Percentiles rank a stretch among this genome's conserved stretches.
phyloP scores from a whole-genome alignment of 306 rosid genomes.

The Arachis stenosperma region DNA sequence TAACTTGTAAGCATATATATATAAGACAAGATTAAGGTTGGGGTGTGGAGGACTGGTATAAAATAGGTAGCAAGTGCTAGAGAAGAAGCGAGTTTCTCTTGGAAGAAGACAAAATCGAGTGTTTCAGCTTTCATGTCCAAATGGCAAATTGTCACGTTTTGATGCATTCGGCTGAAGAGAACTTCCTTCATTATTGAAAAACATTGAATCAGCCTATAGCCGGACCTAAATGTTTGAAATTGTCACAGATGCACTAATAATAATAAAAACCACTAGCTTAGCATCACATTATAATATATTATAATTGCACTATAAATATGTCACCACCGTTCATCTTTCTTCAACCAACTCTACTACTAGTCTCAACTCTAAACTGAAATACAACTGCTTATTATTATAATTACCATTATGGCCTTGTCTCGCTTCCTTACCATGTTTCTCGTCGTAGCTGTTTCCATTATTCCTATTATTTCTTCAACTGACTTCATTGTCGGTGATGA shows the following conservation, averaged over 20 bases:
- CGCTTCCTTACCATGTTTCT: conserved; percentile 33
- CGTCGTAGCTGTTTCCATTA: conserved; percentile 24
- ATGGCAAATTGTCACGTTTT: conserved; percentile 26
- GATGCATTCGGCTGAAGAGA: not conserved
- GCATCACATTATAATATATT: too few relatives aligned
- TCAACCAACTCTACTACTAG: not conserved
- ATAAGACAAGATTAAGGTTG: too few relatives aligned
- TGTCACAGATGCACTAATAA: not conserved
- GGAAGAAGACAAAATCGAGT: conserved; percentile 1
- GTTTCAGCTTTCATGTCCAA: conserved; percentile 12
- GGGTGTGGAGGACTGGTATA: too few relatives aligned
- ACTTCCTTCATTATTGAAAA: not conserved
- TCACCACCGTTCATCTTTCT: not conserved
- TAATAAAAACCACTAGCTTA: too few relatives aligned
- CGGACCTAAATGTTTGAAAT: not conserved
- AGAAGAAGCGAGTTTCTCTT: not conserved
- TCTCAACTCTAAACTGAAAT: conserved; percentile 1
- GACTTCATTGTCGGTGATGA: conserved; percentile 49
- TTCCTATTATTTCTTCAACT: conserved; percentile 42
- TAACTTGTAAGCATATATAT: too few relatives aligned
- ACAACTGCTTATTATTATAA: not conserved
- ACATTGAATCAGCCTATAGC: conserved; percentile 7
- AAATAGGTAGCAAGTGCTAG: too few relatives aligned
- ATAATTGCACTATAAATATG: not conserved
- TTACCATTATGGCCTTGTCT: conserved; percentile 38